Conservation (phyloP, 345 rosid species). For the Leavenworthia alabamica region DNA sequence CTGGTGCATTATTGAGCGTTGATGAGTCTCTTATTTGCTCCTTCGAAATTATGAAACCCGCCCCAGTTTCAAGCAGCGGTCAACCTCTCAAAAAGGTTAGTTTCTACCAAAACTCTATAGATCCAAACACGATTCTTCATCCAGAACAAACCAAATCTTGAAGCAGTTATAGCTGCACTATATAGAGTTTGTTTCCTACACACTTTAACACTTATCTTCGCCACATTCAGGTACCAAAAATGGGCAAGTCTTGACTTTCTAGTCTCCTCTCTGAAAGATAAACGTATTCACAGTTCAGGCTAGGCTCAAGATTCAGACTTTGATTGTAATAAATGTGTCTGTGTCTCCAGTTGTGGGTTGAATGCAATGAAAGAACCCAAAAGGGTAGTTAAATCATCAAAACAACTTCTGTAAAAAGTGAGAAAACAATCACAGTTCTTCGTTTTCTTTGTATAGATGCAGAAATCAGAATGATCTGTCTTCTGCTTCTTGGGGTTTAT, state of each 20-base stretch:
- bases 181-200: not conserved
- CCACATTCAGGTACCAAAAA: conserved; percentile 22
- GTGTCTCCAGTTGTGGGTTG: conserved; percentile 6
- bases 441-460: conserved; percentile 19
- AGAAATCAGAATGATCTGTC: conserved; percentile 10
- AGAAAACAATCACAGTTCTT: conserved; percentile 1
- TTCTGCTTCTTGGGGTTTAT: conserved; percentile 12
- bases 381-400: conserved; percentile 13
- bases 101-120: not conserved
- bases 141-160: not conserved
- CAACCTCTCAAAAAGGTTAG: conserved; percentile 56
- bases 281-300: conserved; percentile 9
- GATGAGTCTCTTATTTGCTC: conserved; percentile 75
- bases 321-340: not conserved
- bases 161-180: not conserved
- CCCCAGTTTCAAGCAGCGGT: conserved; percentile 39
- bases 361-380: conserved; percentile 18
- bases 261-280: not conserved
- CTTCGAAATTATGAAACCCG: conserved; percentile 84
- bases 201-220: not conserved
- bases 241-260: conserved; percentile 21
- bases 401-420: conserved; percentile 16
- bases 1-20: conserved; percentile 77
- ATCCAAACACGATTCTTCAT: not conserved
- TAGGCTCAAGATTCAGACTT: not conserved